A percentile compares a stretch with the other conserved stretches of the same genome.
Conservation (phyloP, 768 basidiomycete genomes). For the Suillus americanus region DNA sequence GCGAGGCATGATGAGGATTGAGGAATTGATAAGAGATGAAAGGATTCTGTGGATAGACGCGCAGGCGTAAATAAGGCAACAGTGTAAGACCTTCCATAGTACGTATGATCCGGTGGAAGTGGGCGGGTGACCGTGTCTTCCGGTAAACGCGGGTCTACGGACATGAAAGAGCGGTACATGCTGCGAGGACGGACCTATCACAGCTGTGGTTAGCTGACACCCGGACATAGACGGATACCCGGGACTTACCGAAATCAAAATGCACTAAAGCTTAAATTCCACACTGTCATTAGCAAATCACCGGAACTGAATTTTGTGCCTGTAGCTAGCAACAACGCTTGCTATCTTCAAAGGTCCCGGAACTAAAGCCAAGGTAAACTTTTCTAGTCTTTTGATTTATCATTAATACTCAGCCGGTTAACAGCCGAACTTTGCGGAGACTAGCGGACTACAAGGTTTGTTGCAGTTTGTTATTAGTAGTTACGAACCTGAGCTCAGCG, state of each 20-base stretch:
- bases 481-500: conserved; percentile 2
- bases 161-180: conserved; percentile 29
- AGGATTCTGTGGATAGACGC: conserved; percentile 11
- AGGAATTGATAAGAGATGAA: conserved; percentile 6
- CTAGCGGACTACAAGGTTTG: conserved; percentile 25
- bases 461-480: conserved; percentile 7
- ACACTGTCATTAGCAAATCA: conserved; percentile 22
- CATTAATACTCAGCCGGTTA: not conserved
- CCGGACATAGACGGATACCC: conserved; percentile 33
- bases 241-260: conserved; percentile 28
- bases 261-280: conserved; percentile 33
- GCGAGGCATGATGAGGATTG: conserved; percentile 20
- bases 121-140: conserved; percentile 22
- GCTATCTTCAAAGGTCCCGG: not conserved
- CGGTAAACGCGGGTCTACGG: conserved; percentile 32
- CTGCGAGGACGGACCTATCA: not conserved
- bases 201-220: conserved; percentile 3
- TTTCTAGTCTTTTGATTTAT: not conserved
- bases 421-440: conserved; percentile 1
- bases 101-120: conserved; percentile 31
- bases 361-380: conserved; percentile 1
- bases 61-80: conserved; percentile 11
- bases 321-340: not conserved
- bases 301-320: conserved; percentile 25
- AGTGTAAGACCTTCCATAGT: conserved; percentile 7